Base-by-base conservation (phyloP, 192 early-diverging fungal species). In the Spizellomyces punctatus region DNA sequence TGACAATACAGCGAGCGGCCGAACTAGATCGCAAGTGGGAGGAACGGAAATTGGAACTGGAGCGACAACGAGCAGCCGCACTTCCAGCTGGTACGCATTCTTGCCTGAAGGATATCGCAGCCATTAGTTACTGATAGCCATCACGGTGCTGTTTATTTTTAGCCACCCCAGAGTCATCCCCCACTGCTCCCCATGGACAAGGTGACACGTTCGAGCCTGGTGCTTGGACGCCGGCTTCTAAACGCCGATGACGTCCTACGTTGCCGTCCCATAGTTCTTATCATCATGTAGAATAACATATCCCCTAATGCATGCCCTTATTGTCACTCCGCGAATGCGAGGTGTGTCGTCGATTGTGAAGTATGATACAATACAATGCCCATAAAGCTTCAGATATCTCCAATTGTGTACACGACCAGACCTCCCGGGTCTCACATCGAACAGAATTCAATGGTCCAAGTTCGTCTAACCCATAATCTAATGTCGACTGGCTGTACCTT, bases 131-230 rank as follows among this genome's bases (percentile, higher is more conserved):
- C 27, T 36, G 27, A 36, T 36, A 36, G 0, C 27, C 27, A 36
- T 36, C 27, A 36, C 3, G 27, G 0, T 36, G 27, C 27, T 36
- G 27, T 36, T 36, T 3, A 36, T 36, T 36, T 36, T 36, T 36
- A 36, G 27, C 27, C 27, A 36, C 27, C 27, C 27, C 27, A 36
- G 27, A 36, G 27, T 36, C 27, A 36, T 36, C 27, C 27, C 27
- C 27, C 27, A 36, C 27, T n/a, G 50, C 50, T 54, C 75, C 75
- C 41, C 27, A 21, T 12, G 75, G 75, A 46, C 75, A 77, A 46
- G 75, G 75, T 5, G 75, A 77, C 16, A 77, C 75, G 36, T 77
- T 73, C 27, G 59, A 50, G 41, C 75, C 75, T 8, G 75, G 75
- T 16, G 54, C 75, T 22, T 77, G 75, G 75, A 27, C 10, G 19